Evolutionary conservation across 2,329 filamentous ascomycete species (phyloP).

Genomic region (Penicillium digitatum): DNA sequence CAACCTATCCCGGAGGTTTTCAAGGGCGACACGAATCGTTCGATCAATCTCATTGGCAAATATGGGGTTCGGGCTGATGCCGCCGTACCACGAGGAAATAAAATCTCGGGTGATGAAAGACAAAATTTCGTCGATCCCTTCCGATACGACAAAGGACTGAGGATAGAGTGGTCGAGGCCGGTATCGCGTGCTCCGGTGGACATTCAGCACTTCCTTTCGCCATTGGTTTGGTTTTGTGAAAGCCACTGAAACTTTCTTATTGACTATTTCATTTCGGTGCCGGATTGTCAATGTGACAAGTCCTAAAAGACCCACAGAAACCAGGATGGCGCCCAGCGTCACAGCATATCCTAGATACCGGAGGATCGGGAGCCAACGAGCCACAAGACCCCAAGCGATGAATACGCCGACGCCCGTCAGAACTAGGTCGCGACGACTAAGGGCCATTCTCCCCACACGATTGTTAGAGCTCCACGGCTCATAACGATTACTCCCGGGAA

Average conservation of each 20-base stretch:
- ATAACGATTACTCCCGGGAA: slow-evolving; percentile 29
- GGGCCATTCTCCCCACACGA: slow-evolving; percentile 44
- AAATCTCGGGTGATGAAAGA: slow-evolving; percentile 77
- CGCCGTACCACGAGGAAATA: slow-evolving; percentile 79
- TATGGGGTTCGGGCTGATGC: slow-evolving; percentile 73
- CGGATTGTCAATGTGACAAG: slow-evolving; percentile 57
- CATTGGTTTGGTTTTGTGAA: slow-evolving; percentile 65
- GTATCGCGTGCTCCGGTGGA: slow-evolving; percentile 65
- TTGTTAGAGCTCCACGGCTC: slow-evolving; percentile 44
- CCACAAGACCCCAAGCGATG: slow-evolving; percentile 81
- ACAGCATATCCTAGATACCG: slow-evolving; percentile 86
- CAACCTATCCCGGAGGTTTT: slow-evolving; percentile 67
- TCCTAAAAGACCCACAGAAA: slow-evolving; percentile 54
- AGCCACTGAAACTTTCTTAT: slow-evolving; percentile 44
- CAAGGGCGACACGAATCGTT: slow-evolving; percentile 68
- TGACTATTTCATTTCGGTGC: slow-evolving; percentile 36
- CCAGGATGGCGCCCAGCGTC: slow-evolving; percentile 59
- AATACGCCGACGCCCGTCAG: slow-evolving; percentile 48
- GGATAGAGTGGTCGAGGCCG: slow-evolving; percentile 67
- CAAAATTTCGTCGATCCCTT: slow-evolving; percentile 74
- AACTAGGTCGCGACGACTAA: slow-evolving; percentile 43
- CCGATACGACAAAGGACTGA: slow-evolving; percentile 71
- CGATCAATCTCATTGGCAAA: slow-evolving; percentile 87
- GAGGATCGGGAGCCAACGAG: slow-evolving; percentile 75
- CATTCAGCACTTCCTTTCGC: slow-evolving; percentile 63